Percentiles rank a stretch among this genome's conserved stretches.
Conservation (phyloP, 306 rosid genomes). For the Geum urbanum region DNA sequence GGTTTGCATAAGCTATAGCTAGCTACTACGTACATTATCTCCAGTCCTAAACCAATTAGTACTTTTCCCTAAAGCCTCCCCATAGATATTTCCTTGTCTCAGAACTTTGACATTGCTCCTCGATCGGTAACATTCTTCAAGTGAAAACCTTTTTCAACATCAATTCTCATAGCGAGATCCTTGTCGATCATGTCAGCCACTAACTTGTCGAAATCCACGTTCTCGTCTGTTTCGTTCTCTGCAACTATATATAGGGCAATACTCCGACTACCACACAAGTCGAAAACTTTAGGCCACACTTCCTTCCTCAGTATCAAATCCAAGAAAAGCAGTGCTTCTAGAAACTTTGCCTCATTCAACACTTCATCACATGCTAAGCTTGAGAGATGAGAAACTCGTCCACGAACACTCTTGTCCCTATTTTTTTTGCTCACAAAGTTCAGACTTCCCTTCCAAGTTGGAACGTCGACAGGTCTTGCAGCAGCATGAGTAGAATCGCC, state of each 20-base stretch:
- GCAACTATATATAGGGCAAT: neutral
- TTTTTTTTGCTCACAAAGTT: neutral
- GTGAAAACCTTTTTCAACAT: neutral
- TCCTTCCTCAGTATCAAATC: neutral
- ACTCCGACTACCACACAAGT: neutral
- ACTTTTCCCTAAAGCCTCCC: neutral
- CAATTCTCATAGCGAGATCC: constrained; percentile 1
- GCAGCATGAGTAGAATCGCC: neutral
- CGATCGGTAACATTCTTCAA: neutral
- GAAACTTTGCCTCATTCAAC: neutral
- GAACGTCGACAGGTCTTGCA: neutral
- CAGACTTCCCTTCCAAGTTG: neutral
- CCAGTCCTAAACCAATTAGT: neutral
- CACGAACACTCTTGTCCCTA: neutral
- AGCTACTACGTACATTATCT: neutral
- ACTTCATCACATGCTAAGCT: neutral
- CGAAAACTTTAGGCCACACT: neutral
- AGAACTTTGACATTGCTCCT: neutral
- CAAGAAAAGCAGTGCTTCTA: neutral
- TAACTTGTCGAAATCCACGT: neutral
- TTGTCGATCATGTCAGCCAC: neutral
- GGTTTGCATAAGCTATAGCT: neutral
- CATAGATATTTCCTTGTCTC: neutral
- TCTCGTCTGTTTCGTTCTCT: neutral
- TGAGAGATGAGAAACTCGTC: neutral